phyloP scores from a whole-genome alignment of 1,284 basidiomycete genomes.

The Boletus semigastroideus region DNA sequence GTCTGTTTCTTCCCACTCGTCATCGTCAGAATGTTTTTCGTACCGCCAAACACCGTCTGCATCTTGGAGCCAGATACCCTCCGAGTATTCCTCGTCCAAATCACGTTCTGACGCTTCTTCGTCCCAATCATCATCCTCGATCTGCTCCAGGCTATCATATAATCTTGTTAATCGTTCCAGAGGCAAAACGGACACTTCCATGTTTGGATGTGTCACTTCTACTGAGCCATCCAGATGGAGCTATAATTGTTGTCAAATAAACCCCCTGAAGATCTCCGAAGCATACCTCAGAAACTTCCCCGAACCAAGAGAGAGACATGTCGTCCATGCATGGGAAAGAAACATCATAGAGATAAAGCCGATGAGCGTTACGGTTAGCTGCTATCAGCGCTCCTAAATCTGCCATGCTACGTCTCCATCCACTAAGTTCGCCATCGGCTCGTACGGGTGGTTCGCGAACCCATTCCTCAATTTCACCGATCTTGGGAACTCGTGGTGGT shows the following conservation, averaged over 20 bases:
- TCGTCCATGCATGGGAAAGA: constrained; percentile 45
- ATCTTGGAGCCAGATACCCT: constrained; percentile 56
- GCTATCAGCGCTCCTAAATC: constrained; percentile 61
- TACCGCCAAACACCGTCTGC: constrained; percentile 49
- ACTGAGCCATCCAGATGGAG: constrained; percentile 69
- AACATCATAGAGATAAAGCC: constrained; percentile 44
- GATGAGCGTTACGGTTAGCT: constrained; percentile 42
- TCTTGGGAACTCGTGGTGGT: constrained; percentile 65
- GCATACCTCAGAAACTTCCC: constrained; percentile 71
- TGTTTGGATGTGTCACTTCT: constrained; percentile 64
- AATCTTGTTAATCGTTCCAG: constrained; percentile 68
- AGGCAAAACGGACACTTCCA: constrained; percentile 47
- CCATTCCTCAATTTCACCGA: constrained; percentile 80
- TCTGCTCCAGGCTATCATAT: constrained; percentile 72
- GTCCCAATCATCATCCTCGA: constrained; percentile 70
- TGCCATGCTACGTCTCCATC: constrained; percentile 71
- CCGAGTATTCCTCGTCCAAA: constrained; percentile 38
- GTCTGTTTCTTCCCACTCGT: constrained; percentile 39
- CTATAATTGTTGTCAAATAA: constrained; percentile 37
- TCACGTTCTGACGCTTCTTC: constrained; percentile 47
- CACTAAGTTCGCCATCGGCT: constrained; percentile 50
- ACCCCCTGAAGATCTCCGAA: background rate
- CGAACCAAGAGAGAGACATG: constrained; percentile 62
- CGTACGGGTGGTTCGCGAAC: constrained; percentile 59
- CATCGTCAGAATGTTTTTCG: constrained; percentile 39